Conservation (phyloP, 2,329 filamentous ascomycete species). For the Alternaria arbusti region DNA sequence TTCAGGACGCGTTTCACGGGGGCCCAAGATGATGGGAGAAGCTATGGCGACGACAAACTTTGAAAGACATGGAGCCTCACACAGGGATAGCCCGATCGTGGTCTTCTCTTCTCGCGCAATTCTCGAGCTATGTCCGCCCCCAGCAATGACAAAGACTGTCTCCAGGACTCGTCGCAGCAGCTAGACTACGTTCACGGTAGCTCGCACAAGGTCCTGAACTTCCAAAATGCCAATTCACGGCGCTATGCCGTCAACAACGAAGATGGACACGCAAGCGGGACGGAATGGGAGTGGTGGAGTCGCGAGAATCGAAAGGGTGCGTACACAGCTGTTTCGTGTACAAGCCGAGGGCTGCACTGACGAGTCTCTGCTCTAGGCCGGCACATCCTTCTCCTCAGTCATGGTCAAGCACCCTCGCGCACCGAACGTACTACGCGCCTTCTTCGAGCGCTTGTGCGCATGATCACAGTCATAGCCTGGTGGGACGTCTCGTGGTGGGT, state of each 20-base stretch:
- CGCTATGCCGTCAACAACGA: background rate
- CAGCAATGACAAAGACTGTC: background rate
- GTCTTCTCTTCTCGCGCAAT: background rate
- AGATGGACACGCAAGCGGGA: background rate
- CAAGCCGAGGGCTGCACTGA: background rate
- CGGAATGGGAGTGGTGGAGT: background rate
- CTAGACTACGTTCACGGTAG: background rate
- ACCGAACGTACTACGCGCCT: background rate
- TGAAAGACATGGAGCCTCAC: background rate
- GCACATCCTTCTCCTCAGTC: background rate
- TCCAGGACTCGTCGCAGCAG: background rate
- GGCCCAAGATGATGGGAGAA: background rate
- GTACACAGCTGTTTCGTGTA: background rate
- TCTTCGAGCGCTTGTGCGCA: background rate
- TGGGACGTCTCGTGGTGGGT: constrained; percentile 1
- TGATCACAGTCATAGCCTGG: background rate
- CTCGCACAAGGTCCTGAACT: background rate
- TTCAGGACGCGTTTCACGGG: background rate
- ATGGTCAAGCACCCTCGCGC: background rate
- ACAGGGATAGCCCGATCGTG: background rate
- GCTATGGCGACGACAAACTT: background rate
- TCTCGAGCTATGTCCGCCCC: background rate
- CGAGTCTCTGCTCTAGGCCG: background rate
- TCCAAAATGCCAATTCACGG: background rate
- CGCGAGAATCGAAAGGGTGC: background rate